Conservation (phyloP, 2,329 filamentous ascomycete genomes). For the Exophiala viscosa region DNA sequence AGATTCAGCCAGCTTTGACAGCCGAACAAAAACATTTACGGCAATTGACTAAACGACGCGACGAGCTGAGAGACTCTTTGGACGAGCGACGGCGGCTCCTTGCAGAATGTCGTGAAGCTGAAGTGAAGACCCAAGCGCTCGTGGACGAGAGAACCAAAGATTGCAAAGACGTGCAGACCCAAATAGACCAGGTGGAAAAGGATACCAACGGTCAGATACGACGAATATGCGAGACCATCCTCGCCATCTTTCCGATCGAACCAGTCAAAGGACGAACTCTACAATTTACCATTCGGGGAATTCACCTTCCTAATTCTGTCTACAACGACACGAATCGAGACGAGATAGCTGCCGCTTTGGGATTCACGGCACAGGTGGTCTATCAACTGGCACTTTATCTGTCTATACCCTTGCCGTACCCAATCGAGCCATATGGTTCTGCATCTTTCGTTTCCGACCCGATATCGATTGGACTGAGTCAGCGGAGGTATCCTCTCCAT, state of each 20-base stretch:
- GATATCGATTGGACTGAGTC: conserved; percentile 54
- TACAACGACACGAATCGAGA: conserved; percentile 70
- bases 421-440: conserved; percentile 68
- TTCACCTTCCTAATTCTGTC: conserved; percentile 74
- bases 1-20: conserved; percentile 15
- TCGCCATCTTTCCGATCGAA: conserved; percentile 74
- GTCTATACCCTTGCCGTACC: conserved; percentile 73
- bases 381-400: conserved; percentile 79
- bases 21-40: conserved; percentile 26
- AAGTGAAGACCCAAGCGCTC: conserved; percentile 3
- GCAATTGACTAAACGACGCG: conserved; percentile 32
- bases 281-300: conserved; percentile 75
- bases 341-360: conserved; percentile 73
- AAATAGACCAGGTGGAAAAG: conserved; percentile 41
- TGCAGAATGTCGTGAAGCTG: conserved; percentile 8
- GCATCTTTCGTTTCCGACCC: conserved; percentile 72
- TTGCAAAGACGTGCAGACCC: conserved; percentile 10
- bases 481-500: conserved; percentile 77
- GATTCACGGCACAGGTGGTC: conserved; percentile 72
- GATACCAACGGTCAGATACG: conserved; percentile 80
- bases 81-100: conserved; percentile 28
- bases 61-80: conserved; percentile 44
- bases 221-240: conserved; percentile 79
- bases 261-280: conserved; percentile 63
- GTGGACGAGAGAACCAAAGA: conserved; percentile 8